Base-by-base conservation (phyloP, 2,329 filamentous ascomycete genomes). In the Alternaria panax region DNA sequence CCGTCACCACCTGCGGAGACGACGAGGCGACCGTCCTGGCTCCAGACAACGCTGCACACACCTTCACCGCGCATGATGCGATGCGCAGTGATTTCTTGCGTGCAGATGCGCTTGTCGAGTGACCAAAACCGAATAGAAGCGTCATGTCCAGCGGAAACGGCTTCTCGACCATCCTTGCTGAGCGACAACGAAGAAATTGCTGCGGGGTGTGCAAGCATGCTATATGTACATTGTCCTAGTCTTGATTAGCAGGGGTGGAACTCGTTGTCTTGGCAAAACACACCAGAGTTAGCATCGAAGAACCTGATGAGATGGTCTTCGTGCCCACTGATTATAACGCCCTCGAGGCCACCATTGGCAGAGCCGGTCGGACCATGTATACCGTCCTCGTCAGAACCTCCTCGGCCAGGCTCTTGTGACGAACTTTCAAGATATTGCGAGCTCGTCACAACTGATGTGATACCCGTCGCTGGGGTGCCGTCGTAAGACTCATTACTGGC, bases 241-340 rank as follows among this genome's bases (percentile, higher is more conserved):
- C 18, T 24, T 2, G 20, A 32, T 64, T 54, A 64, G 59, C 2
- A 24, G 5, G n/a, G 36, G 6, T n/a, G 47, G 68, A 47, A 62
- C 41, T 18, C 18, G 14, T 51, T 42, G 48, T 40, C 11, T 41
- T 18, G 42, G n/a, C 14, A 14, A 48, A 41, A 87, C 92, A 80
- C 90, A 98, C 95, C 95, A 80, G 92, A 97, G 76, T 99, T 98
- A 64, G 95, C 95, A 83, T 99, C 95, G 78, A 97, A 99, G 84
- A 99, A 97, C 67, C 94, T 87, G 69, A 99, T 93, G 73, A 93
- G 97, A 69, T 92, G 89, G 80, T 99, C 95, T 82, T 99, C 95
- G 75, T 99, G 94, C 65, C 95, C 95, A 62, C 92, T 96, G 66
- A 99, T 97, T 59, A 99, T 91, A 22, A 96, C 92, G 12, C 95